Conservation (phyloP, 2,329 filamentous ascomycete genomes). For the Diaporthe longicolla region DNA sequence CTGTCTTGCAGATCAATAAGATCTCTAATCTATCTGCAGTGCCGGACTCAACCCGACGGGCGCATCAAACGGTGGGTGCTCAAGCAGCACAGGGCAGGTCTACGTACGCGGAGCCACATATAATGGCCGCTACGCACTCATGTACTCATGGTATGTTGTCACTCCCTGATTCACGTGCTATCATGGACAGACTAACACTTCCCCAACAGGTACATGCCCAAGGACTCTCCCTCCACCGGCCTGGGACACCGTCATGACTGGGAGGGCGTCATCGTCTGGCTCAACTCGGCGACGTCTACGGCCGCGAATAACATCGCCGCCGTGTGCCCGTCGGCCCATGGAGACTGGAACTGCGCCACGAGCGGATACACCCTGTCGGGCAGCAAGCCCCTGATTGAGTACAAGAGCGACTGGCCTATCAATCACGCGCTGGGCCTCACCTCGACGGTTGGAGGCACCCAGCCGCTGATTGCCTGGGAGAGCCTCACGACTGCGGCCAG, state of each 20-base stretch:
- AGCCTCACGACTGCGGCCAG: constrained; percentile 52
- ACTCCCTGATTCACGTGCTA: not conserved
- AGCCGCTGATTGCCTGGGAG: constrained; percentile 61
- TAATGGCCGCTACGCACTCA: constrained; percentile 52
- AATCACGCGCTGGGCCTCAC: constrained; percentile 57
- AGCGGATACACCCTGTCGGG: constrained; percentile 40
- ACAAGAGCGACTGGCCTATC: constrained; percentile 50
- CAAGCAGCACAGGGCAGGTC: constrained; percentile 53
- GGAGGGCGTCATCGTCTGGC: constrained; percentile 53
- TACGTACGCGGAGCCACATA: constrained; percentile 52
- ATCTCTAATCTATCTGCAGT: constrained; percentile 43
- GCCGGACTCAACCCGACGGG: constrained; percentile 54
- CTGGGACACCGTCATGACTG: constrained; percentile 57
- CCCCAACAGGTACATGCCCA: constrained; percentile 58
- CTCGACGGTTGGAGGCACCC: constrained; percentile 51
- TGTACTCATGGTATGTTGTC: constrained; percentile 53
- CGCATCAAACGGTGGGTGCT: constrained; percentile 50
- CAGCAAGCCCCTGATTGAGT: constrained; percentile 50
- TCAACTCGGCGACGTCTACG: constrained; percentile 48
- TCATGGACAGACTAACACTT: not conserved
- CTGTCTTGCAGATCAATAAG: not conserved
- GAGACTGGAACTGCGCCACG: constrained; percentile 47
- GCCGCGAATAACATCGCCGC: constrained; percentile 52
- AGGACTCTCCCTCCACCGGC: constrained; percentile 56
- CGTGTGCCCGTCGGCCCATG: constrained; percentile 56